phyloP scores from a whole-genome alignment of 805 yeast species.

The Torulaspora gathmanii region DNA sequence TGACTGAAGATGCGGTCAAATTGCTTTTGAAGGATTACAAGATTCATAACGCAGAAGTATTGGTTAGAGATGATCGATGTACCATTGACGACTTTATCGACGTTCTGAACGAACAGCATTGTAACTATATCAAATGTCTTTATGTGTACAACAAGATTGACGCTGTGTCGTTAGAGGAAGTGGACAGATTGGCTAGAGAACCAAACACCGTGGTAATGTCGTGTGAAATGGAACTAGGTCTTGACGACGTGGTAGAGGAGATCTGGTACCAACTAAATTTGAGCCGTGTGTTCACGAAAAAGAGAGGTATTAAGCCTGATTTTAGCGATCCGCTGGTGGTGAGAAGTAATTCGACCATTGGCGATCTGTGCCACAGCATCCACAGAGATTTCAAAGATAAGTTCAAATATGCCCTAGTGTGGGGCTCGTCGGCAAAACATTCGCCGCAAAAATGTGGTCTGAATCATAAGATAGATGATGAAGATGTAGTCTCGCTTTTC shows the following conservation, averaged over 20 bases:
- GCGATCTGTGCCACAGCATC: constrained; percentile 83
- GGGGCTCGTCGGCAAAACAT: constrained; percentile 95
- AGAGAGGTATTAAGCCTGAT: constrained; percentile 77
- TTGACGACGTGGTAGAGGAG: constrained; percentile 83
- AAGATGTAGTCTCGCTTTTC: constrained; percentile 88
- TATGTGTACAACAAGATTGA: constrained; percentile 95
- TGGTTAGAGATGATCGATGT: constrained; percentile 80
- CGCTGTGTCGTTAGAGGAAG: constrained; percentile 91
- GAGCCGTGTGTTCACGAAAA: constrained; percentile 79
- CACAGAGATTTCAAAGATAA: constrained; percentile 89
- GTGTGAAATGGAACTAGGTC: constrained; percentile 81
- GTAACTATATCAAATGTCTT: constrained; percentile 84
- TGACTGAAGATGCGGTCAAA: constrained; percentile 75
- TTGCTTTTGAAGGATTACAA: constrained; percentile 79
- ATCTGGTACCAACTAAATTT: constrained; percentile 86
- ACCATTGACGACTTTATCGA: constrained; percentile 94
- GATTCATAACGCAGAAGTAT: constrained; percentile 89
- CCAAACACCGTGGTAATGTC: constrained; percentile 94
- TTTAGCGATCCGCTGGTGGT: constrained; percentile 90
- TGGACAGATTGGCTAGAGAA: constrained; percentile 83
- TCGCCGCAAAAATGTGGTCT: constrained; percentile 96
- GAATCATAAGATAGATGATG: constrained; percentile 77
- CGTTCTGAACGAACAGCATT: constrained; percentile 78
- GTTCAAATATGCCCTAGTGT: constrained; percentile 89
- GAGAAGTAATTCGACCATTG: constrained; percentile 69